These are phyloP conservation scores for Kodamaea fukazawae DNA, from an alignment of 805 yeast genomes.

Conservation along the genomic window DNA sequence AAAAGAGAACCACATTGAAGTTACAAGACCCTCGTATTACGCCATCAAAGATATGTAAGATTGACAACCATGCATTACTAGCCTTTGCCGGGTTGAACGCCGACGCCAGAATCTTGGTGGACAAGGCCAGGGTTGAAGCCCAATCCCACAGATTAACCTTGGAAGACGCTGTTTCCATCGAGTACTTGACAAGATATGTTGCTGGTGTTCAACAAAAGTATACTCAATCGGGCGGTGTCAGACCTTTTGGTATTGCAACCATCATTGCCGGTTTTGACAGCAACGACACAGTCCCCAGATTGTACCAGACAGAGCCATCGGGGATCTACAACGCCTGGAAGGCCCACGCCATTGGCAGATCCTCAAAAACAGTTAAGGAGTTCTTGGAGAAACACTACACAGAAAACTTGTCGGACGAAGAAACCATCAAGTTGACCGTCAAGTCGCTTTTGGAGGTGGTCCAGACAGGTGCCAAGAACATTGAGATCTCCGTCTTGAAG, in stretches of 20 bases:
- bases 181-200: constrained; percentile 86
- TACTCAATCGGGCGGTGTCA: constrained; percentile 97
- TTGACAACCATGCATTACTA: constrained; percentile 85
- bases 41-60: constrained; percentile 87
- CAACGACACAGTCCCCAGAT: constrained; percentile 72
- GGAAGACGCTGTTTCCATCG: constrained; percentile 90
- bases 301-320: constrained; percentile 95
- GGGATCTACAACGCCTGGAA: constrained; percentile 98
- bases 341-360: constrained; percentile 95
- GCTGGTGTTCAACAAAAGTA: constrained; percentile 98
- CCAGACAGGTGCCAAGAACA: constrained; percentile 95
- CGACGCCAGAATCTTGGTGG: constrained; percentile 93
- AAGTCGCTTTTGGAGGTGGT: constrained; percentile 92
- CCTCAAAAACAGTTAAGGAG: constrained; percentile 92
- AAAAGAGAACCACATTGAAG: constrained; percentile 90
- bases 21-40: constrained; percentile 95
- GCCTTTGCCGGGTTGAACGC: constrained; percentile 98
- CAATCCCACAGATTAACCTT: constrained; percentile 91
- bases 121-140: constrained; percentile 94
- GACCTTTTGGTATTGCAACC: constrained; percentile 97
- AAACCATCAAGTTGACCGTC: constrained; percentile 76
- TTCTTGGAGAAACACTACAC: constrained; percentile 85
- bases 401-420: constrained; percentile 61
- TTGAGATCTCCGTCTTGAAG: constrained; percentile 84
- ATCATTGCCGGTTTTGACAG: constrained; percentile 94